Evolutionary conservation across 805 yeast species (phyloP), one percentile per base, ranked within the genome.

Genomic region (Komagataella mondaviorum): DNA sequence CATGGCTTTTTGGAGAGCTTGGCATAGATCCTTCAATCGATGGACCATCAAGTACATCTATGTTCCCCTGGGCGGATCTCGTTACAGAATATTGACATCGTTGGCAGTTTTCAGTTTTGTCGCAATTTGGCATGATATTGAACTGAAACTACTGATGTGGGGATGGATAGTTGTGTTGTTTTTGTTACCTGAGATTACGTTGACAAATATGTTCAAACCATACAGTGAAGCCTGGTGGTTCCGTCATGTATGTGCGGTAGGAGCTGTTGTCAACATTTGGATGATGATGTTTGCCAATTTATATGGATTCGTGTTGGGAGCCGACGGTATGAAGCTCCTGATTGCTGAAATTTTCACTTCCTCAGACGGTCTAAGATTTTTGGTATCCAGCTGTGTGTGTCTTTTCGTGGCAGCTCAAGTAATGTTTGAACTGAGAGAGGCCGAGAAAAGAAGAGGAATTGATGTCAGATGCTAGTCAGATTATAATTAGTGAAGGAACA

Each of bases 111-210:
- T 93, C 63, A 80, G 95, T 14, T 93, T 93, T 67, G 99, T 93
- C 20, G 98, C 99, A 2, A 71, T 93, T 30, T 93, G 99, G 99
- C 99, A 93, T 68, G 99, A 93, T 62, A 90, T 93, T 56, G 90
- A 93, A 66, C 74, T 93, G 60, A 82, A 81, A 55, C 69, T 93
- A 50, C 69, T 93, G 49, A 69, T 91, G 51, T 93, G 99, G 99
- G 98, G 99, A 8, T 90, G 97, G 96, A 67, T 88, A 23, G 75
- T 91, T 51, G 97, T 93, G 4, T 57, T 91, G 18, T 91, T 91
- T 62, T 75, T 93, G 47, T 58, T 90, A 4, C 99, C 99, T 0
- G 99, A 93, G 63, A 76, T 88, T 50, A 61, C 78, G 10, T 83
- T 86, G 14, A 77, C 88, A 3, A 56, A 67, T 8, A 58, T 66